phyloP scores from a whole-genome alignment of 345 rosid species.

The Eucalyptus viminalis region DNA sequence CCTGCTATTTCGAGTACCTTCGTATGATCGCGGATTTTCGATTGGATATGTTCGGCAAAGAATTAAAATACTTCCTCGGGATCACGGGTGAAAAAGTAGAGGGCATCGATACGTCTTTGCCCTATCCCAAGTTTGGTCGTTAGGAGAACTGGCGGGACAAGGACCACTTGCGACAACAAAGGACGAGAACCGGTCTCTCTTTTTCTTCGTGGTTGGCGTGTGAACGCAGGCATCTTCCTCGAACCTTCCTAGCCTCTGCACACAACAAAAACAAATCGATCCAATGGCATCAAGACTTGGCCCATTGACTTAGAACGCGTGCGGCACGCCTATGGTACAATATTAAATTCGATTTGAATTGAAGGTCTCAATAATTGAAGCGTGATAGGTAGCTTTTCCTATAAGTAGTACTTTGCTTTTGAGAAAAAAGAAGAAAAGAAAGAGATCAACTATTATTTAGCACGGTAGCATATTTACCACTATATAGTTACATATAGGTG shows the following conservation, averaged over 20 bases:
- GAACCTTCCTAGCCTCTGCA: not conserved
- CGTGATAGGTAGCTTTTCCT: not conserved
- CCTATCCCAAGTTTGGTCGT: not conserved
- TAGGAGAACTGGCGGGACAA: not conserved
- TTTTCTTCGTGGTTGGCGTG: not conserved
- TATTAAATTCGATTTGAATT: not conserved
- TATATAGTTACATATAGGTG: not conserved
- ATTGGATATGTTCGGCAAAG: not conserved
- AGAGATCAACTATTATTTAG: not conserved
- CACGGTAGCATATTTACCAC: not conserved
- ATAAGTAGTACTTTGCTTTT: not conserved
- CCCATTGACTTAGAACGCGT: not conserved
- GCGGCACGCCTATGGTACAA: not conserved
- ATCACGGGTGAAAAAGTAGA: not conserved
- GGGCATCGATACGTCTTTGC: not conserved
- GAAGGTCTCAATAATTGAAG: not conserved
- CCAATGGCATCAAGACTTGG: not conserved
- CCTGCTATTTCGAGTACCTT: not conserved
- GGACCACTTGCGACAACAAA: not conserved
- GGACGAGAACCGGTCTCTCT: not conserved
- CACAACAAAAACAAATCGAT: not conserved
- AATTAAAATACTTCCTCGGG: not conserved
- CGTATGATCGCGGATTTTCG: not conserved
- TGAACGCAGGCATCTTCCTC: constrained; percentile 1
- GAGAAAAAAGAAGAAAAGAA: not conserved